A percentile compares a stretch with the other conserved stretches of the same genome.
Conservation (phyloP, 768 basidiomycete genomes). For the Fomitopsis pulvina region DNA sequence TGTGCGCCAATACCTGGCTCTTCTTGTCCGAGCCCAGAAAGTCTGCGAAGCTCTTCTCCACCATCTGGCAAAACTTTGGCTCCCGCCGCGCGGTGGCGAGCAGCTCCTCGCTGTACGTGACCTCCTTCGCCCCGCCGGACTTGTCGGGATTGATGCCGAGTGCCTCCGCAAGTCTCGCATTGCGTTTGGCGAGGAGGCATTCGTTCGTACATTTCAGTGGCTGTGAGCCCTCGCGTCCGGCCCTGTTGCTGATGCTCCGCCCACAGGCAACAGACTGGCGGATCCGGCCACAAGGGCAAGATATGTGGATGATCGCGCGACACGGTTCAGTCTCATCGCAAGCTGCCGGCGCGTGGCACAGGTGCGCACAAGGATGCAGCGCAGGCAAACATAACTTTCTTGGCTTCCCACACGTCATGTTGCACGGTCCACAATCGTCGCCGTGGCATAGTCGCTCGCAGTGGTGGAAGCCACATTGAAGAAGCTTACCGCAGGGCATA, state of each 20-base stretch:
- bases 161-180: slow-evolving; percentile 84
- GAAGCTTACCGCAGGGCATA: slow-evolving; percentile 65
- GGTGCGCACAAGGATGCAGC: slow-evolving; percentile 66
- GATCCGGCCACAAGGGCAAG: slow-evolving; percentile 81
- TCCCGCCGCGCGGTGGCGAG: slow-evolving; percentile 54
- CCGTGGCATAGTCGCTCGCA: slow-evolving; percentile 82
- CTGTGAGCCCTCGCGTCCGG: slow-evolving; percentile 33
- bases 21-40: slow-evolving; percentile 63
- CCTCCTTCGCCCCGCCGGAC: slow-evolving; percentile 31
- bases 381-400: slow-evolving; percentile 80
- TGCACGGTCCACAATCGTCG: slow-evolving; percentile 75
- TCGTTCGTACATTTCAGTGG: slow-evolving; percentile 74
- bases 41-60: slow-evolving; percentile 81
- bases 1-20: slow-evolving; percentile 70
- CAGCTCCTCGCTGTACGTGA: slow-evolving; percentile 59
- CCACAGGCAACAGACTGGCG: slow-evolving; percentile 73
- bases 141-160: slow-evolving; percentile 69
- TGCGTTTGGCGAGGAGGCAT: slow-evolving; percentile 80
- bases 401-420: slow-evolving; percentile 75
- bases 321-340: slow-evolving; percentile 84
- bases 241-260: slow-evolving; percentile 38
- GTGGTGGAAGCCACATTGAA: slow-evolving; percentile 84
- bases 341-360: slow-evolving; percentile 84
- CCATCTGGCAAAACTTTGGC: slow-evolving; percentile 58
- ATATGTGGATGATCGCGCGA: slow-evolving; percentile 52